Percentiles rank a stretch among this genome's conserved stretches.
These are phyloP conservation scores for Neurospora sp. DNA, from an alignment of 495 filamentous ascomycete genomes.

Conservation along the genomic window DNA sequence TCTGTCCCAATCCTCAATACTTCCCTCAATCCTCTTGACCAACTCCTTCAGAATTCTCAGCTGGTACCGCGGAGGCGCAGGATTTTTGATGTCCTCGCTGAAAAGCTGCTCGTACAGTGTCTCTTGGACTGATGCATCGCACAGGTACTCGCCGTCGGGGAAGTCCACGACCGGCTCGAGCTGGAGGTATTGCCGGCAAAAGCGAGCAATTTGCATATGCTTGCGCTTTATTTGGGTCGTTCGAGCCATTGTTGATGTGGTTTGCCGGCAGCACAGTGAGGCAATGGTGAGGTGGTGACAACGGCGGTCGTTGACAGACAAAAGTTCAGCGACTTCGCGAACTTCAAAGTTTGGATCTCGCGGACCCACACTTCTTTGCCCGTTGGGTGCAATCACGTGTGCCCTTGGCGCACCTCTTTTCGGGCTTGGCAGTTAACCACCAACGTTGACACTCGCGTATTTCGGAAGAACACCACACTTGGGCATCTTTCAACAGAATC, in stretches of 20 bases:
- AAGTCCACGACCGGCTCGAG: slow-evolving; percentile 24
- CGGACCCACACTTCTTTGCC: not conserved
- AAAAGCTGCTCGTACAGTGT: slow-evolving; percentile 57
- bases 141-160: slow-evolving; percentile 22
- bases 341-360: not conserved
- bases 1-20: slow-evolving; percentile 65
- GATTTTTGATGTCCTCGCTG: slow-evolving; percentile 36
- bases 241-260: not conserved
- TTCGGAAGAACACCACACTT: not conserved
- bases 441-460: not conserved
- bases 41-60: slow-evolving; percentile 64
- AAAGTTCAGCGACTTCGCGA: not conserved
- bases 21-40: slow-evolving; percentile 51
- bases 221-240: not conserved
- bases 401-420: not conserved
- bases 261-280: not conserved
- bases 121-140: slow-evolving; percentile 42
- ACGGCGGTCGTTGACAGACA: not conserved
- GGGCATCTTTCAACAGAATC: not conserved
- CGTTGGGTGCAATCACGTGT: not conserved
- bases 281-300: not conserved
- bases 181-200: slow-evolving; percentile 36
- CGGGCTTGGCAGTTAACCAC: not conserved
- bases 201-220: slow-evolving; percentile 17
- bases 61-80: slow-evolving; percentile 58